These are phyloP conservation scores for Fraxinus latifolia DNA, from an alignment of 305 asterid species.

Conservation along the genomic window DNA sequence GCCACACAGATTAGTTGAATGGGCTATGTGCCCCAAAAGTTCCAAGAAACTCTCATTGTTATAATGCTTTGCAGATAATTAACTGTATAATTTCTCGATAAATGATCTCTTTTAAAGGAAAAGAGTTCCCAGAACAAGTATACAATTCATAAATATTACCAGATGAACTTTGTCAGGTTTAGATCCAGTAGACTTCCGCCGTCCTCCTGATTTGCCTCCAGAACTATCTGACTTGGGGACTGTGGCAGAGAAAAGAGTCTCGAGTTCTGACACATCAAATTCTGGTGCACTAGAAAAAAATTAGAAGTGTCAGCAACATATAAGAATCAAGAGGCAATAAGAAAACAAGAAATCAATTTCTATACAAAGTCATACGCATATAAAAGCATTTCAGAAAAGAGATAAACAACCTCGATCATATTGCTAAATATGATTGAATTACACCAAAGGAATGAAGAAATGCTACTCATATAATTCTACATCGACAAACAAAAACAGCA, in stretches of 20 bases:
- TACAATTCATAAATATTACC: slow-evolving; percentile 47
- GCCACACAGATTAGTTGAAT: neutral
- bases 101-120: neutral
- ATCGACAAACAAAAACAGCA: slow-evolving; percentile 1
- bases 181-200: slow-evolving; percentile 83
- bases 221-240: slow-evolving; percentile 71
- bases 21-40: neutral
- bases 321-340: slow-evolving; percentile 17
- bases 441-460: neutral
- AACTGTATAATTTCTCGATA: neutral
- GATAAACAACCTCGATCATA: neutral
- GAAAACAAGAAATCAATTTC: neutral
- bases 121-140: neutral
- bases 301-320: slow-evolving; percentile 25
- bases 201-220: slow-evolving; percentile 72
- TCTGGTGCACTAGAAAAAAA: slow-evolving; percentile 59
- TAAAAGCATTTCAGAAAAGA: neutral
- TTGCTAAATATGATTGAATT: neutral
- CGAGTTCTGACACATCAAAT: slow-evolving; percentile 72
- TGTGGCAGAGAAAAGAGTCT: slow-evolving; percentile 24
- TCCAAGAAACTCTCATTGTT: neutral
- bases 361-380: neutral
- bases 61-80: neutral
- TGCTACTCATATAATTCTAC: neutral
- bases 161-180: slow-evolving; percentile 82